A percentile compares a stretch with the other conserved stretches of the same genome.
Evolutionary conservation across 148 eudicot genomes (phyloP).

Genomic region (Rhododendron mucronatum): DNA sequence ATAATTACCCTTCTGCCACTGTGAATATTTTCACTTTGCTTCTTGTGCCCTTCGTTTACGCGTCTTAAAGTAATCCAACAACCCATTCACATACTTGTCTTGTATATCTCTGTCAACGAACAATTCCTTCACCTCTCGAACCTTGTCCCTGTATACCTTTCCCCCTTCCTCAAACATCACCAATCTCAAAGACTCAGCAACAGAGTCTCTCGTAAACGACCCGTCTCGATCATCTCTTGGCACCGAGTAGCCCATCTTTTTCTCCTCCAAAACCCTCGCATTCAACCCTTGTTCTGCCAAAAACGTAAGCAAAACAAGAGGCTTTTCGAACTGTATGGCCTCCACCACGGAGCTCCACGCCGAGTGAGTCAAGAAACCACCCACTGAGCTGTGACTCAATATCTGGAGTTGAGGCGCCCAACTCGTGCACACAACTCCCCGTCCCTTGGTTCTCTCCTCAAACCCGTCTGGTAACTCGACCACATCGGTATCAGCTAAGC

Average conservation of each 20-base stretch:
- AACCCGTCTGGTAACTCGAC: slow-evolving; percentile 43
- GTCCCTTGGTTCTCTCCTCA: slow-evolving; percentile 31
- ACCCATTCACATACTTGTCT: neutral
- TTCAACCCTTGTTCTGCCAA: slow-evolving; percentile 12
- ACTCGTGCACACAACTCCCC: slow-evolving; percentile 32
- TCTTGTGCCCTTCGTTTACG: neutral
- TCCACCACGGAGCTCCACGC: slow-evolving; percentile 12
- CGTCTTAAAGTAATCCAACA: neutral
- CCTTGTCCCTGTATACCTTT: neutral
- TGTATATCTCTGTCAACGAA: neutral
- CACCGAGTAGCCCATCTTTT: neutral
- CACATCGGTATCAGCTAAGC: slow-evolving; percentile 1
- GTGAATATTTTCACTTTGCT: neutral
- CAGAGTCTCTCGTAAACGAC: slow-evolving; percentile 3
- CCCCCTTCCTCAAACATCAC: slow-evolving; percentile 9
- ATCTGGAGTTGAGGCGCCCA: slow-evolving; percentile 50
- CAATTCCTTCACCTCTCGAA: neutral
- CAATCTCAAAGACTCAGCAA: slow-evolving; percentile 14
- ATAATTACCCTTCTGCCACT: no score
- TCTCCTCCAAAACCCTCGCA: slow-evolving; percentile 14
- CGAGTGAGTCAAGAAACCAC: slow-evolving; percentile 39
- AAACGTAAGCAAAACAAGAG: neutral
- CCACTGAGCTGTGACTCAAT: slow-evolving; percentile 30
- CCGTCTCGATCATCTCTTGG: slow-evolving; percentile 15
- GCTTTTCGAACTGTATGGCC: neutral